Evolutionary conservation across 352 stramenopile species (phyloP), one percentile per base, ranked within the genome.

Genomic region (Phytophthora pini): DNA sequence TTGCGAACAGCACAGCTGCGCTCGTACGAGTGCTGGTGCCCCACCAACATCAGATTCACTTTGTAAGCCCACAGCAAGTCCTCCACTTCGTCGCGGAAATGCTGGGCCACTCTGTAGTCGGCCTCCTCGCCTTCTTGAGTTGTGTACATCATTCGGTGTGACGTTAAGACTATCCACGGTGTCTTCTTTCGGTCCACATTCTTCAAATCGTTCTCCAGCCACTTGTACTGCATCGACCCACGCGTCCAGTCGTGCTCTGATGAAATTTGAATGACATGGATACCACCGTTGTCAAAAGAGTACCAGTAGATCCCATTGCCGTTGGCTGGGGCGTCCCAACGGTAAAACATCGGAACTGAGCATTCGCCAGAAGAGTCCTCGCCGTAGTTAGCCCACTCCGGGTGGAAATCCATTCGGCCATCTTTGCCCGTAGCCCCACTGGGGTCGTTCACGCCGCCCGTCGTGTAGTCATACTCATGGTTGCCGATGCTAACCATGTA

Each of bases 1-100:
- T 79, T 72, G 29, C 70, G 72, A 22, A 97, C 83, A 11, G 88
- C 84, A 61, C 94, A 98, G 52, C 82, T 97, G 44, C 92, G 82
- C 41, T 98, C 82, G 63, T 98, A 98, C 10, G 82, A 91, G 76
- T 98, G 95, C 68, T 97, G 92, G 68, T 98, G 94, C 11, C 93
- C 95, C 26, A 91, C 81, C 17, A 98, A 60, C 62, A 97, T 88
- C 22, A 98, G 24, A 64, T 98, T 97, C 32, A 98, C 95, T 52
- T 93, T 85, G 71, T 97, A 76, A 13, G 78, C 68, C 65, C 82
- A 85, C 24, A 98, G 73, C 24, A 98, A 72, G 31, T 94, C 84
- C 66, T 98, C 95, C 53, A 98, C 74, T 64, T 98, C 88, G 24
- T 92, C 72, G 22, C 92, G 85, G 55, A 98, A 89, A 29, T 88